A percentile compares a stretch with the other conserved stretches of the same genome.
Evolutionary conservation across 2,329 filamentous ascomycete species (phyloP).

Genomic region (Teratosphaeria destructans): DNA sequence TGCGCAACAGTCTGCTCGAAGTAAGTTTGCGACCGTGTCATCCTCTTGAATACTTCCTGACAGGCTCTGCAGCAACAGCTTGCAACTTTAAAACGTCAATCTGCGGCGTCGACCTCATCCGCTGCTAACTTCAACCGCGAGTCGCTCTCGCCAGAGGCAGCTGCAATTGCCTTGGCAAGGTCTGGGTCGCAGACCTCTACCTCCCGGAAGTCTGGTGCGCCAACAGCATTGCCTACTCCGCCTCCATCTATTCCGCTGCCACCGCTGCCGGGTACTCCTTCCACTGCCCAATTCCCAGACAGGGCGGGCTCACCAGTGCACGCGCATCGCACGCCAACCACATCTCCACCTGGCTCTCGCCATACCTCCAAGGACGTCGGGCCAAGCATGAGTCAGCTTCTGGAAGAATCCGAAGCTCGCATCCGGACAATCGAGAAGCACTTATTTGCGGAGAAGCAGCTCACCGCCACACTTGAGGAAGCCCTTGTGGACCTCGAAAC

Average conservation of each 20-base stretch:
- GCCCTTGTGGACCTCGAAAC: conserved; percentile 87
- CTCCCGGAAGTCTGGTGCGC: conserved; percentile 75
- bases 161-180: conserved; percentile 36
- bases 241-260: conserved; percentile 94
- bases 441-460: conserved; percentile 86
- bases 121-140: conserved; percentile 29
- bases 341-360: conserved; percentile 51
- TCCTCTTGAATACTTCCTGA: neutral
- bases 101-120: conserved; percentile 21
- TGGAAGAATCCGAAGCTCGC: conserved; percentile 90
- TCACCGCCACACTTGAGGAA: conserved; percentile 90
- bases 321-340: conserved; percentile 1
- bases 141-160: conserved; percentile 36
- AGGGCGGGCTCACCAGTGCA: conserved; percentile 55
- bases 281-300: conserved; percentile 33
- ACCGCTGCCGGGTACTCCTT: conserved; percentile 59
- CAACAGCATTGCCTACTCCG: conserved; percentile 78
- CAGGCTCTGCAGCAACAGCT: conserved; percentile 54
- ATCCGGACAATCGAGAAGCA: conserved; percentile 97
- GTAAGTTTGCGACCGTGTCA: conserved; percentile 39
- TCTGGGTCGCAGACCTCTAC: conserved; percentile 53
- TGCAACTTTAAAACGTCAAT: conserved; percentile 22
- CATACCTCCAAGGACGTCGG: conserved; percentile 50
- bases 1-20: conserved; percentile 67
- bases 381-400: conserved; percentile 64